phyloP scores from a whole-genome alignment of 805 yeast species.

The Cyberlindnera mycetangii region DNA sequence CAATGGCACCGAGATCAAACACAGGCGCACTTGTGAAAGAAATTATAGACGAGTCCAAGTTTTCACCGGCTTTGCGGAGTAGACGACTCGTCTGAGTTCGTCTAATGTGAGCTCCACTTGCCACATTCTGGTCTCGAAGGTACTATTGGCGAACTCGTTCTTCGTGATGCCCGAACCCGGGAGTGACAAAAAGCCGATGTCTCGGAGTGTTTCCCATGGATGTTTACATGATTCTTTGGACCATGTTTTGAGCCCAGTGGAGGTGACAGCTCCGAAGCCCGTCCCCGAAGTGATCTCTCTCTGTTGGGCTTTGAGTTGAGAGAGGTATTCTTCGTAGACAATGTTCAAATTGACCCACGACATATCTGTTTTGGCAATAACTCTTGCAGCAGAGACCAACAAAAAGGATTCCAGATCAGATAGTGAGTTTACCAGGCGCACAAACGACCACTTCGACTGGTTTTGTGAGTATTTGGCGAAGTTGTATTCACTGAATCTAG shows the following conservation, averaged over 20 bases:
- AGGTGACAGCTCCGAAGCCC: constrained; percentile 23
- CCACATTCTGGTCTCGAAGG: constrained; percentile 28
- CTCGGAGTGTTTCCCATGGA: constrained; percentile 68
- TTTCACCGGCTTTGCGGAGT: constrained; percentile 18
- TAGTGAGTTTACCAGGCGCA: constrained; percentile 35
- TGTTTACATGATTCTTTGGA: constrained; percentile 55
- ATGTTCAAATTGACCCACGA: constrained; percentile 71
- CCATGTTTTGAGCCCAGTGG: constrained; percentile 52
- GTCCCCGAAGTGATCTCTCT: constrained; percentile 31
- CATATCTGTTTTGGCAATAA: constrained; percentile 53
- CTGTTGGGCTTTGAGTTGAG: constrained; percentile 46
- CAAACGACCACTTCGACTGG: constrained; percentile 26
- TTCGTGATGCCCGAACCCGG: constrained; percentile 13
- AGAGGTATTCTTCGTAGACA: constrained; percentile 71
- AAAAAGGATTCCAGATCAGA: constrained; percentile 73
- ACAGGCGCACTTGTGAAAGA: no score
- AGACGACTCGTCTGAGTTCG: constrained; percentile 23
- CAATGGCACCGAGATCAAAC: constrained; percentile 13
- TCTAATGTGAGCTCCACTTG: constrained; percentile 27
- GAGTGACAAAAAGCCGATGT: constrained; percentile 17
- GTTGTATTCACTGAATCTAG: constrained; percentile 25
- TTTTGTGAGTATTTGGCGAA: constrained; percentile 30
- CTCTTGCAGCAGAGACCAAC: constrained; percentile 73
- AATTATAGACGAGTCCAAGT: constrained; percentile 26
- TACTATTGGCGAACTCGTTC: constrained; percentile 16